Conservation (phyloP, 1,284 basidiomycete species). For the Caloboletus inedulis region DNA sequence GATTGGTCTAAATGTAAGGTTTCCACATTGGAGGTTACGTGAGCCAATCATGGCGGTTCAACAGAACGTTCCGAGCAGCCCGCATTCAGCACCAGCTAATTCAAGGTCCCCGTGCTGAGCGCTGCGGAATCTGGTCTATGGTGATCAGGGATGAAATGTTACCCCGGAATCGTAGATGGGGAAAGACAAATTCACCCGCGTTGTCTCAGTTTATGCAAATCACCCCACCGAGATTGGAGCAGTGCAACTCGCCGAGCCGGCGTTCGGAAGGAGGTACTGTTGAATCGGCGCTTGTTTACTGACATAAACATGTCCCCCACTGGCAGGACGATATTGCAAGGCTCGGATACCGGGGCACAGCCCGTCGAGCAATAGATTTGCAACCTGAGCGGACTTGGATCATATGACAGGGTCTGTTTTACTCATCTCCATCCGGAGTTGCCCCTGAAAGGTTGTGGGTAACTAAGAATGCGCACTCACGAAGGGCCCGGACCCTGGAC, state of each 20-base stretch:
- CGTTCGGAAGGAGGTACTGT: no score
- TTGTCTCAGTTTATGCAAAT: neutral
- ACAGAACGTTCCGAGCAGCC: neutral
- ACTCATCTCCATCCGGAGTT: neutral
- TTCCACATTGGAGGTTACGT: neutral
- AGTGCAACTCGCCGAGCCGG: no score
- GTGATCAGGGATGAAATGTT: no score
- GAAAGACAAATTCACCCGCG: neutral
- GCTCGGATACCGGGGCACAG: neutral
- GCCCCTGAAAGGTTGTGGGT: neutral
- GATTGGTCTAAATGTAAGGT: neutral
- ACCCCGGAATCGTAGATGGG: neutral
- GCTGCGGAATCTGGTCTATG: no score
- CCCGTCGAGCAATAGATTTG: neutral
- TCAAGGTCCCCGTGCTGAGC: neutral
- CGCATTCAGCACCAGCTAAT: neutral
- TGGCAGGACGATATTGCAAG: neutral
- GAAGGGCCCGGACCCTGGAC: neutral
- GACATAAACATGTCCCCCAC: no score
- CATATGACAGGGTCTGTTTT: neutral
- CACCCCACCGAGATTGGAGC: neutral
- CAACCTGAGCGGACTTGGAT: neutral
- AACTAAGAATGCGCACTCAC: neutral
- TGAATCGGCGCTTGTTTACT: neutral
- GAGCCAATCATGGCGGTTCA: neutral